Percentiles rank a stretch among this genome's conserved stretches.
Evolutionary conservation across 176 grass and related monocot species (phyloP).

Genomic region (Lolium rigidum): DNA sequence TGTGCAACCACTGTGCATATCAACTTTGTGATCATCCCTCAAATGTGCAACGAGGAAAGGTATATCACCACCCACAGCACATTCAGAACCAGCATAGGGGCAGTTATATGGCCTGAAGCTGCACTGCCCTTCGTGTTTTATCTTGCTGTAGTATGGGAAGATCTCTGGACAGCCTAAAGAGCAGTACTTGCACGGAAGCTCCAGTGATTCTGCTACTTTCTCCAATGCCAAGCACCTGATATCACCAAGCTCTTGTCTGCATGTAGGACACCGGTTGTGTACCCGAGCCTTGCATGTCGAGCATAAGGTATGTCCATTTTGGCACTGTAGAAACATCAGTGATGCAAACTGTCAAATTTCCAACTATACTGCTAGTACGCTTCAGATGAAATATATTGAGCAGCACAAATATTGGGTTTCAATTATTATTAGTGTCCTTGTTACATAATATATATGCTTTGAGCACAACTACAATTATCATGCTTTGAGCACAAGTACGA

Average conservation of each 20-base stretch:
- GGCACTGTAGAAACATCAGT: slow-evolving; percentile 46
- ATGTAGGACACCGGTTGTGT: slow-evolving; percentile 66
- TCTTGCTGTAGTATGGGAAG: slow-evolving; percentile 70
- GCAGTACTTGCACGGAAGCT: slow-evolving; percentile 66
- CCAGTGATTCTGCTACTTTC: slow-evolving; percentile 65
- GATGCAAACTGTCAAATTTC: slow-evolving; percentile 29
- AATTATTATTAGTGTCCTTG: neutral
- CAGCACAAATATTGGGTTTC: neutral
- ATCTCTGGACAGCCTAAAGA: slow-evolving; percentile 67
- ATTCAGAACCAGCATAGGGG: slow-evolving; percentile 66
- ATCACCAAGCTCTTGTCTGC: slow-evolving; percentile 71
- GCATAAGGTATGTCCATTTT: slow-evolving; percentile 68
- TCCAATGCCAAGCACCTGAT: slow-evolving; percentile 65
- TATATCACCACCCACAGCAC: slow-evolving; percentile 70
- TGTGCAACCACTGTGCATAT: slow-evolving; percentile 63
- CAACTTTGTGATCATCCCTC: slow-evolving; percentile 69
- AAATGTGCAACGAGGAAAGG: slow-evolving; percentile 69
- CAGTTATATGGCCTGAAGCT: slow-evolving; percentile 66
- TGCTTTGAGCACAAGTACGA: neutral
- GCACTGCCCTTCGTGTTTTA: slow-evolving; percentile 68
- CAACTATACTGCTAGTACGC: neutral
- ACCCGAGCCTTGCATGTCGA: slow-evolving; percentile 66
- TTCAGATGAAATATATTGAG: slow-evolving; percentile 23
- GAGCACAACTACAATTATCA: slow-evolving; percentile 1
- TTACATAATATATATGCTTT: slow-evolving; percentile 30